These are phyloP conservation scores for Monosporascus sp. DNA, from an alignment of 2,329 filamentous ascomycete genomes.

Conservation along the genomic window DNA sequence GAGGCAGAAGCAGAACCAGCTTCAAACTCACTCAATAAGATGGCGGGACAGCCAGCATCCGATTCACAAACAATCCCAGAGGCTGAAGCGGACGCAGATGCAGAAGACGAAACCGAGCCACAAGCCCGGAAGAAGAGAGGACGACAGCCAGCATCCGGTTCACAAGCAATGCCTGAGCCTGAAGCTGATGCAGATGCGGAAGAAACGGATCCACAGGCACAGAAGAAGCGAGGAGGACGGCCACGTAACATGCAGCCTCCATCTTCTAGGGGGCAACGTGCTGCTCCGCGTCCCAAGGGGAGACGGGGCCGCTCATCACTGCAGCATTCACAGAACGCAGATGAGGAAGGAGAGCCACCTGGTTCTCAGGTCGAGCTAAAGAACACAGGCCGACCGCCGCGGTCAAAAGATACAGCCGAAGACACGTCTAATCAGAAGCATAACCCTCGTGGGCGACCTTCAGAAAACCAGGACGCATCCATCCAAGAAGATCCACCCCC, in stretches of 20 bases:
- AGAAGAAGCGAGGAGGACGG: conserved; percentile 19
- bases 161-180: not conserved
- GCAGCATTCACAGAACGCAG: not conserved
- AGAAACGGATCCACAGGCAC: conserved; percentile 8
- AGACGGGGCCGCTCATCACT: not conserved
- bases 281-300: not conserved
- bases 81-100: conserved; percentile 1
- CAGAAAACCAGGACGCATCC: conserved; percentile 6
- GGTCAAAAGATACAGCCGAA: conserved; percentile 5
- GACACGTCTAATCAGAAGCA: conserved; percentile 11
- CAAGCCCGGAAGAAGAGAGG: conserved; percentile 16
- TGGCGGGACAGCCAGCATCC: conserved; percentile 2
- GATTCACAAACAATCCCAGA: not conserved
- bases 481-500: conserved; percentile 3
- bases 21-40: conserved; percentile 2
- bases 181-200: conserved; percentile 3
- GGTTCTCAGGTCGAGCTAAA: conserved; percentile 7
- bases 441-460: conserved; percentile 5
- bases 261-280: not conserved
- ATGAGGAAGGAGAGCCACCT: conserved; percentile 4
- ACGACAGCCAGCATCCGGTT: conserved; percentile 4
- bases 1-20: not conserved
- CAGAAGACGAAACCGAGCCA: conserved; percentile 7
- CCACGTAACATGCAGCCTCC: conserved; percentile 16
- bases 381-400: conserved; percentile 15